Base-by-base conservation (phyloP, 768 basidiomycete species). In the Cubamyces lactineus region DNA sequence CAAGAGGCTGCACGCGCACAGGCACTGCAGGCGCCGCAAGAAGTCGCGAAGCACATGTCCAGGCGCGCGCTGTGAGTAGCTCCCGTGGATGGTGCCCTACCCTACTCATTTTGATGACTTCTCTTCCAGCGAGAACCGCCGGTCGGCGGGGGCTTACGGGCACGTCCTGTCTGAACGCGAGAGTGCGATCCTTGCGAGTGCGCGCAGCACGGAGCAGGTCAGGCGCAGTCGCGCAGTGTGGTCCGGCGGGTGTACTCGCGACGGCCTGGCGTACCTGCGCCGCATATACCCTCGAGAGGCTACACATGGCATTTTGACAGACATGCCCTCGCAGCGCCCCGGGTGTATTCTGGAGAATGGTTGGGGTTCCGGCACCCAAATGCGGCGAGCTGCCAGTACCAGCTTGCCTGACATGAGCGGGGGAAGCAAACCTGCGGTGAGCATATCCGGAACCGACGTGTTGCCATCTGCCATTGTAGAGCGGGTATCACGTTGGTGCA, bases 61-160 rank as follows among this genome's bases (percentile, higher is more conserved):
- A 46, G 48, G 43, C 55, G 61, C 61, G 41, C 30, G 43, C 49
- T 47, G 40, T 49, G 43, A 52, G 48, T 46, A 48, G 59, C 46
- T 40, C 47, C 59, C 19, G 26, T 52, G 52, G 40, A 60, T 46
- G 34, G 34, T 34, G 34, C 34, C 34, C 34, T 34, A 34, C 34
- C 34, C 34, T 34, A 11, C 34, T 34, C 34, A 34, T 9, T 1
- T 34, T 34, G 34, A 49, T 28, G 48, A 7, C 26, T 28, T 28
- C 48, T 28, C 21, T 39, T 42, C 23, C 2, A 23, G 42, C 41
- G 17, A n/a, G 41, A 46, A 51, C 30, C 48, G 48, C 61, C 61
- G 61, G 61, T 62, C 30, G 16, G 55, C 61, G 54, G 50, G 61
- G 49, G 41, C 40, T 62, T 45, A 62, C 61, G 49, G 28, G 43